Evolutionary conservation across 2,329 filamentous ascomycete species (phyloP).

Genomic region (Fusarium beomiforme): DNA sequence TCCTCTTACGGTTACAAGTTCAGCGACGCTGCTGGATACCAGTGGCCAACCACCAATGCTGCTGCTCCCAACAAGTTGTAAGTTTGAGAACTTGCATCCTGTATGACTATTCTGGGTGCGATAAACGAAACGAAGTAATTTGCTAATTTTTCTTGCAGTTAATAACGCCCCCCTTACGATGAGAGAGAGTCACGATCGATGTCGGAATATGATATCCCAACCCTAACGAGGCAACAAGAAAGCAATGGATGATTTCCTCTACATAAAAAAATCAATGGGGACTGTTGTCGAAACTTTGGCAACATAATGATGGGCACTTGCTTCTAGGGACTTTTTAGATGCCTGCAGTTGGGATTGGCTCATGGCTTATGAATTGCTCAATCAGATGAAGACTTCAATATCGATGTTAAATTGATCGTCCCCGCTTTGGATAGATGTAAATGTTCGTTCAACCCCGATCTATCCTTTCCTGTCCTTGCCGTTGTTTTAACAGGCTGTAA

Average conservation of each 20-base stretch:
- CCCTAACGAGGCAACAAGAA: constrained; percentile 16
- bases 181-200: constrained; percentile 33
- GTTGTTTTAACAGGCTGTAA: background rate
- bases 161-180: constrained; percentile 28
- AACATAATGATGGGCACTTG: constrained; percentile 36
- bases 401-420: constrained; percentile 21
- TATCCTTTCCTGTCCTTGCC: background rate
- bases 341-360: constrained; percentile 27
- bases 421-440: background rate
- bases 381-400: constrained; percentile 27
- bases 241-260: constrained; percentile 33
- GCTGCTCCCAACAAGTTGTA: constrained; percentile 82
- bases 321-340: constrained; percentile 38
- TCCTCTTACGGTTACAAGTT: constrained; percentile 99
- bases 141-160: constrained; percentile 38
- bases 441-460: background rate
- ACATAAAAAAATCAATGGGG: constrained; percentile 31
- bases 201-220: constrained; percentile 36
- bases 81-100: constrained; percentile 50
- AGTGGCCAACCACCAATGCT: constrained; percentile 86
- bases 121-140: constrained; percentile 1
- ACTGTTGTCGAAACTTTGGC: constrained; percentile 27
- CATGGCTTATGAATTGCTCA: constrained; percentile 31
- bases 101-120: constrained; percentile 21
- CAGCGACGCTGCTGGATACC: constrained; percentile 93